Evolutionary conservation across 495 filamentous ascomycete species (phyloP).

Genomic region (Apiosordaria backusii): DNA sequence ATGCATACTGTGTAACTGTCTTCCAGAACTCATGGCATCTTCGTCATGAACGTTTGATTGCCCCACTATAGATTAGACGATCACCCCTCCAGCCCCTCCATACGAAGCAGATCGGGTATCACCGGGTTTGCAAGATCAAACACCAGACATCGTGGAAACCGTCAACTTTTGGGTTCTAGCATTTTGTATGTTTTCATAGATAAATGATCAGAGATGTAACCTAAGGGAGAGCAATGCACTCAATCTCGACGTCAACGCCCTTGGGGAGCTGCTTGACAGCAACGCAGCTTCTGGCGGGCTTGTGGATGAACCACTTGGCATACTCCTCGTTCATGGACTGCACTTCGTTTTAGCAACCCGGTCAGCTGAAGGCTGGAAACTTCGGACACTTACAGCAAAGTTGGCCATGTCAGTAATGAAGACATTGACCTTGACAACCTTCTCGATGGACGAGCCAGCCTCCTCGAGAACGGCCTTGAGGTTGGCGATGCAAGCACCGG

Average conservation of each 20-base stretch:
- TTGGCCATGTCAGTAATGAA: constrained; percentile 83
- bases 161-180: constrained; percentile 5
- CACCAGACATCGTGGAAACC: neutral
- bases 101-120: neutral
- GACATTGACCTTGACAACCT: constrained; percentile 77
- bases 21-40: neutral
- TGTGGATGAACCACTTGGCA: constrained; percentile 80
- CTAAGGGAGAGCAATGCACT: constrained; percentile 75
- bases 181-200: constrained; percentile 8
- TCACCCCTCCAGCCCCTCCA: neutral
- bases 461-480: constrained; percentile 71
- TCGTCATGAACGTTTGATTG: constrained; percentile 4
- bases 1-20: neutral
- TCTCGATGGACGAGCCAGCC: constrained; percentile 69
- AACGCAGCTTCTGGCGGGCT: constrained; percentile 90
- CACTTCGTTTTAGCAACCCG: constrained; percentile 7
- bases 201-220: neutral
- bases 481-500: constrained; percentile 70
- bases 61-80: constrained; percentile 2
- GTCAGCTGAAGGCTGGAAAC: neutral
- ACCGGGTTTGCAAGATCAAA: neutral
- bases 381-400: constrained; percentile 53
- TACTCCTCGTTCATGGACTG: constrained; percentile 83
- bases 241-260: constrained; percentile 88
- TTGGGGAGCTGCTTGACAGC: constrained; percentile 88